Conservation (phyloP, 257 asterid genomes). For the Nicotiana undulata region DNA sequence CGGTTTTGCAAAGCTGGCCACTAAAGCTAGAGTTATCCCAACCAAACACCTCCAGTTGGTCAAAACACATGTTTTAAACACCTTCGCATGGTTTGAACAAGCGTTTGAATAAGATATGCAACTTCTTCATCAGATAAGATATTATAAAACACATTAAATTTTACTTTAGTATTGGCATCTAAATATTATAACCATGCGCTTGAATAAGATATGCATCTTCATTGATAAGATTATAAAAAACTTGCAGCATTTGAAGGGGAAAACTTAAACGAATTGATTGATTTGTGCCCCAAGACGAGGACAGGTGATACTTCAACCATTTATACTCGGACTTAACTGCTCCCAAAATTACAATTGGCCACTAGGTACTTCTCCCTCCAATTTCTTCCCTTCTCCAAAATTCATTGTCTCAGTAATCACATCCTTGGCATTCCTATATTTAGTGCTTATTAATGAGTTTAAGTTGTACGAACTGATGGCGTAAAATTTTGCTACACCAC, state of each 20-base stretch:
- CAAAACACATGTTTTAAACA: background rate
- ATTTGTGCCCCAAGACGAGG: background rate
- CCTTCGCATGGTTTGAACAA: background rate
- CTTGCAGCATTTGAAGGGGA: background rate
- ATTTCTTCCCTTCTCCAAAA: background rate
- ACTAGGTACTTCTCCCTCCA: background rate
- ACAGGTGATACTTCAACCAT: background rate
- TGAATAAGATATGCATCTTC: background rate
- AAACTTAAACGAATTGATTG: background rate
- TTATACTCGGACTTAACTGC: background rate
- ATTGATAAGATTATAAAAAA: too few relatives aligned
- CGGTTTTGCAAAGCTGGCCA: background rate
- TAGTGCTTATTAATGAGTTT: too few relatives aligned
- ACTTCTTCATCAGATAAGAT: background rate
- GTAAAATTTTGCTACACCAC: too few relatives aligned
- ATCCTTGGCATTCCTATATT: background rate
- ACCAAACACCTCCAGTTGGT: background rate
- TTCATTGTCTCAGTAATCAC: background rate
- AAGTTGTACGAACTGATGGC: too few relatives aligned
- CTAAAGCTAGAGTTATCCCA: background rate
- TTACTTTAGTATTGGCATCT: background rate
- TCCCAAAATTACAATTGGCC: background rate
- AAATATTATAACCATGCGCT: background rate
- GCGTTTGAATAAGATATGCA: background rate
- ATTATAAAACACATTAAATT: background rate